A percentile compares a stretch with the other conserved stretches of the same genome.
Evolutionary conservation across 2,329 filamentous ascomycete species (phyloP).

Genomic region (Ophiostoma australiae): DNA sequence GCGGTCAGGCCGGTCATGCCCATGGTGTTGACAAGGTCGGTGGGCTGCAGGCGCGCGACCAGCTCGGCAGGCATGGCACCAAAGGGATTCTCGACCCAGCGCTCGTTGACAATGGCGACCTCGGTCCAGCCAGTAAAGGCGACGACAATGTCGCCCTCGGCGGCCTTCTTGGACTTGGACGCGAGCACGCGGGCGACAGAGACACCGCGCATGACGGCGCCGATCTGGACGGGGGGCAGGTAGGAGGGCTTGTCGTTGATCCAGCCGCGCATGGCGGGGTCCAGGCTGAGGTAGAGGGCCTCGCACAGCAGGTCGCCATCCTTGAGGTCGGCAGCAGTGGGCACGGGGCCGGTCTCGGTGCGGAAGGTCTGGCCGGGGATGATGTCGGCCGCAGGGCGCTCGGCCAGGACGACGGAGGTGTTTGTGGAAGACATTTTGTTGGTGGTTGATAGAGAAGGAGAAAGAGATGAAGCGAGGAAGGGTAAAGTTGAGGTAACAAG

Average conservation of each 20-base stretch:
- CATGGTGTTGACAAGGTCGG: slow-evolving; percentile 49
- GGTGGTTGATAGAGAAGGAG: neutral
- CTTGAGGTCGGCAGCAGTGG: slow-evolving; percentile 44
- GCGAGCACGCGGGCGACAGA: slow-evolving; percentile 51
- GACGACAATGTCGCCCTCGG: slow-evolving; percentile 48
- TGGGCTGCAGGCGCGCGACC: slow-evolving; percentile 30
- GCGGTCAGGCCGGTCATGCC: slow-evolving; percentile 61
- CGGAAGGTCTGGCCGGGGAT: slow-evolving; percentile 62
- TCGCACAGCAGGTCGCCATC: slow-evolving; percentile 51
- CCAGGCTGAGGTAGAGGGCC: slow-evolving; percentile 52
- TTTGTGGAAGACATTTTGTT: slow-evolving; percentile 23
- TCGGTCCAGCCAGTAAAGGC: slow-evolving; percentile 54
- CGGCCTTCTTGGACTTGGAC: slow-evolving; percentile 43
- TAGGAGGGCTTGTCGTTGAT: slow-evolving; percentile 49
- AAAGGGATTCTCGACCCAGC: slow-evolving; percentile 30
- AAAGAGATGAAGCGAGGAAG: neutral
- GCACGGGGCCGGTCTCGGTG: slow-evolving; percentile 47
- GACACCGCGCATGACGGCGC: slow-evolving; percentile 54
- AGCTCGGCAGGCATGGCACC: slow-evolving; percentile 19
- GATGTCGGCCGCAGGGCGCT: slow-evolving; percentile 57
- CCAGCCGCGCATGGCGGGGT: slow-evolving; percentile 62
- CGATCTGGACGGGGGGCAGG: slow-evolving; percentile 56
- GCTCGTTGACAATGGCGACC: slow-evolving; percentile 47
- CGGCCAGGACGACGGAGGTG: slow-evolving; percentile 53
- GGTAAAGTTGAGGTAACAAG: neutral